Conservation (phyloP, 345 rosid species). For the Melastoma malabathricum region DNA sequence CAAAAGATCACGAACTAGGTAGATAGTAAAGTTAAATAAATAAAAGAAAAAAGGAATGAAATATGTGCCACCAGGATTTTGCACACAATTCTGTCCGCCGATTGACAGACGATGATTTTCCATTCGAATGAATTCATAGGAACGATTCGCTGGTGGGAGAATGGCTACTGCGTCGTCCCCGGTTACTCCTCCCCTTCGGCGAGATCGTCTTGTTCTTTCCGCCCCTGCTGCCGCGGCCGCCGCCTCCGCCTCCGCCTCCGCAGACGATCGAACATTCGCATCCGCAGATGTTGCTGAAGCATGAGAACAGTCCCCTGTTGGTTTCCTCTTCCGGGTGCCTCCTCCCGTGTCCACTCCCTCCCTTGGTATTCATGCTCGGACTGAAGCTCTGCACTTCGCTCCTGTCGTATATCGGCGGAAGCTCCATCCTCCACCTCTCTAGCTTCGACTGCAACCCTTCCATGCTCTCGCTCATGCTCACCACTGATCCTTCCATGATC, state of each 20-base stretch:
- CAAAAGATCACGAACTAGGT: too few relatives aligned
- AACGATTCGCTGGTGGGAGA: too few relatives aligned
- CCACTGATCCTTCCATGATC: conserved; percentile 18
- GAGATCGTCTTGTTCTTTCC: too few relatives aligned
- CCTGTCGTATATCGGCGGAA: conserved; percentile 53
- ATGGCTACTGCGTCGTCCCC: too few relatives aligned
- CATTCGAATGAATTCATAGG: too few relatives aligned
- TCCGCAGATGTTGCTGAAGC: conserved; percentile 69
- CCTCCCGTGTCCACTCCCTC: conserved; percentile 8
- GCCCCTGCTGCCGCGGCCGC: too few relatives aligned
- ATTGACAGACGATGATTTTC: too few relatives aligned
- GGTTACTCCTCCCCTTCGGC: too few relatives aligned
- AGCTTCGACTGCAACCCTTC: conserved; percentile 79
- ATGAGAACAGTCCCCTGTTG: conserved; percentile 38
- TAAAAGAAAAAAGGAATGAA: too few relatives aligned
- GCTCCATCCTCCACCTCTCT: conserved; percentile 72
- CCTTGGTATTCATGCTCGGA: conserved; percentile 18
- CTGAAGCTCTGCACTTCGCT: conserved; percentile 26
- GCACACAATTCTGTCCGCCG: too few relatives aligned
- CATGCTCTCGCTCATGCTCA: conserved; percentile 55
- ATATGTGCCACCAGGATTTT: too few relatives aligned
- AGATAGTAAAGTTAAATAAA: too few relatives aligned
- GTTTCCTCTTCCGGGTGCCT: conserved; percentile 22
- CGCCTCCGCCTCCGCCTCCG: conserved; percentile 17
- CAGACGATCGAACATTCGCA: conserved; percentile 54